These are phyloP conservation scores for Gynochthodes officinalis DNA, from an alignment of 257 asterid genomes.

Conservation along the genomic window DNA sequence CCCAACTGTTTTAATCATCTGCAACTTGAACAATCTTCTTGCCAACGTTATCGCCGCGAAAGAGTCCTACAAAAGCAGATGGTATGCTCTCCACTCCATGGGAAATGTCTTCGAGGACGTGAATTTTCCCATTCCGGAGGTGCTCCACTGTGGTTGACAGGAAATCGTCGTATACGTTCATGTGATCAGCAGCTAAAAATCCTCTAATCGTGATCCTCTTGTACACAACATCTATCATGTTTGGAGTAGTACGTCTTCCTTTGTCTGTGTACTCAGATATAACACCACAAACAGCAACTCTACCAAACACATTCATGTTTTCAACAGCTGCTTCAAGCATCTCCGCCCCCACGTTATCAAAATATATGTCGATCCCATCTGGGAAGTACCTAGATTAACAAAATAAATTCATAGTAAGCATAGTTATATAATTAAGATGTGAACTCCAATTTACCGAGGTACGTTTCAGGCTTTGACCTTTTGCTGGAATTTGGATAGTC, in stretches of 20 bases:
- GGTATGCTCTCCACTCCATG: constrained; percentile 58
- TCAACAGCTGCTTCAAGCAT: constrained; percentile 65
- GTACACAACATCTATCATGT: constrained; percentile 56
- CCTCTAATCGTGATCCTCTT: constrained; percentile 66
- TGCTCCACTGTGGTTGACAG: constrained; percentile 38
- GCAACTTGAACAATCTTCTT: constrained; percentile 54
- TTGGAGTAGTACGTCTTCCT: constrained; percentile 30
- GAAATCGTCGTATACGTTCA: constrained; percentile 41
- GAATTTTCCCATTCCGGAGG: constrained; percentile 40
- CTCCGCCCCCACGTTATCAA: constrained; percentile 73
- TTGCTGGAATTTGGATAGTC: background rate
- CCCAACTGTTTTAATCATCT: background rate
- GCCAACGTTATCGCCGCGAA: constrained; percentile 55
- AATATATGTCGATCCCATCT: constrained; percentile 70
- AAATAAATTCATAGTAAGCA: background rate
- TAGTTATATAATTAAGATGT: background rate
- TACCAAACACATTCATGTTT: constrained; percentile 65
- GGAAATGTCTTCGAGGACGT: constrained; percentile 52
- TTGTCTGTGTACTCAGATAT: constrained; percentile 60
- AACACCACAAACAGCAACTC: constrained; percentile 70
- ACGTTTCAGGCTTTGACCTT: background rate
- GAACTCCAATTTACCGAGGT: too few species aligned
- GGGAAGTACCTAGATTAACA: constrained; percentile 48
- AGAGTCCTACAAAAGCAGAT: constrained; percentile 51
- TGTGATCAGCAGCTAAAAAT: constrained; percentile 50